Conservation (phyloP, 805 yeast genomes). For the Wickerhamiella sergipiensis region DNA sequence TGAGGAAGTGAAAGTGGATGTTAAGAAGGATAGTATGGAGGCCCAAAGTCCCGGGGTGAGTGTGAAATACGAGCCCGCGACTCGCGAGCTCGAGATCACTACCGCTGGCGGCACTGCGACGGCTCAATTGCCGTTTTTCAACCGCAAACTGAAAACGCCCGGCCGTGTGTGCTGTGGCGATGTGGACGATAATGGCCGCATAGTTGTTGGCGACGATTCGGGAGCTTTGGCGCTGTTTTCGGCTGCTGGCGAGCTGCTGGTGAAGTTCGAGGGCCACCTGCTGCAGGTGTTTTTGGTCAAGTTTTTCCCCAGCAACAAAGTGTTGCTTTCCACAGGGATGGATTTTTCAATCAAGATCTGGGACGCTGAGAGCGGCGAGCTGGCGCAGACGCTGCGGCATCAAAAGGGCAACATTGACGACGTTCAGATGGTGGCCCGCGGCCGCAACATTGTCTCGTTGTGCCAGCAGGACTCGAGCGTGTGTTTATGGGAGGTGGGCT, state of each 20-base stretch:
- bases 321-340: conserved; percentile 41
- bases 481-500: conserved; percentile 57
- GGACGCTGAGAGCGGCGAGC: conserved; percentile 36
- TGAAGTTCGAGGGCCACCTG: conserved; percentile 36
- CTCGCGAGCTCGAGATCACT: conserved; percentile 12
- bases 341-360: conserved; percentile 52
- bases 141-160: background rate
- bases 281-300: conserved; percentile 30
- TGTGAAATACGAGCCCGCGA: conserved; percentile 7
- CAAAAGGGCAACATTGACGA: conserved; percentile 39
- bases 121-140: conserved; percentile 2
- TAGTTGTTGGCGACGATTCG: conserved; percentile 5
- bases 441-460: conserved; percentile 47
- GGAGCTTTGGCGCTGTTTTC: conserved; percentile 20
- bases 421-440: conserved; percentile 42
- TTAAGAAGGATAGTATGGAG: conserved; percentile 9
- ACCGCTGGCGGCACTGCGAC: conserved; percentile 1
- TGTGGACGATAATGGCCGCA: conserved; percentile 1
- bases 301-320: conserved; percentile 56
- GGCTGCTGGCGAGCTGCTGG: conserved; percentile 18
- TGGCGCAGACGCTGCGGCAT: conserved; percentile 37
- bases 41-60: conserved; percentile 11
- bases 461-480: conserved; percentile 32
- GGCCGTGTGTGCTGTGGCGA: conserved; percentile 8
- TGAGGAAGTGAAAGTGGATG: conserved; percentile 7